Evolutionary conservation across 2,329 filamentous ascomycete species (phyloP), one percentile per base, ranked within the genome.

Genomic region (Phialophora tarda): DNA sequence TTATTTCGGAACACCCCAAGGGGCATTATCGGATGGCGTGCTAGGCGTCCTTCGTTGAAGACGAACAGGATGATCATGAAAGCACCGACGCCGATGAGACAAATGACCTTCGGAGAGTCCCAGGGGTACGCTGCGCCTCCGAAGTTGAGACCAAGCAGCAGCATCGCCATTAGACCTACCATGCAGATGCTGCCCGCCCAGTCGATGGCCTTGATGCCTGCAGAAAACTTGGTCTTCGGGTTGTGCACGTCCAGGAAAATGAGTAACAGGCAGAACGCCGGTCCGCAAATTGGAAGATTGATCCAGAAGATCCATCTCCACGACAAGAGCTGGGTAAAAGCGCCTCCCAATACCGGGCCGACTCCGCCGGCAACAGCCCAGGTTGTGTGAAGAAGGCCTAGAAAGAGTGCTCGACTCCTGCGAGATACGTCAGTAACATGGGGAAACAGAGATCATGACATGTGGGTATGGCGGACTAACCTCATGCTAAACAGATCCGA

Each of bases 121-220:
- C 92, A 96, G 1, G 92, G 89, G 69, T 86, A 86, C 21, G 83
- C 82, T 60, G 92, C 85, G 57, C 92, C 92, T 62, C 93, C 93
- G 69, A 93, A 92, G 74, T 96, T 90, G 11, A 97, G 85, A 0
- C 92, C 93, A 48, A 97, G 87, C 3, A 97, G 86, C 70, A 96
- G 83, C 91, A 96, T 94, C n/a, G 96, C 82, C 0, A 91, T 93
- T 26, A 89, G 91, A 41, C 89, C 90, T 24, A 93, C 85, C 75
- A 95, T 86, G 30, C 83, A 78, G 26, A 88, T 69, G 0, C 82
- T 83, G 12, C 87, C 87, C 2, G 85, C 70, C 87, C 83, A 86
- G 73, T 85, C 83, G 59, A 86, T 82, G 7, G 72, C 72, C 41
- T 72, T 73, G 17, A 77, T 55, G 11, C 75, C 75, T 17, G 72